Conservation (phyloP, 108 stramenopile genomes). For the Cyclostephanos tholiformis region DNA sequence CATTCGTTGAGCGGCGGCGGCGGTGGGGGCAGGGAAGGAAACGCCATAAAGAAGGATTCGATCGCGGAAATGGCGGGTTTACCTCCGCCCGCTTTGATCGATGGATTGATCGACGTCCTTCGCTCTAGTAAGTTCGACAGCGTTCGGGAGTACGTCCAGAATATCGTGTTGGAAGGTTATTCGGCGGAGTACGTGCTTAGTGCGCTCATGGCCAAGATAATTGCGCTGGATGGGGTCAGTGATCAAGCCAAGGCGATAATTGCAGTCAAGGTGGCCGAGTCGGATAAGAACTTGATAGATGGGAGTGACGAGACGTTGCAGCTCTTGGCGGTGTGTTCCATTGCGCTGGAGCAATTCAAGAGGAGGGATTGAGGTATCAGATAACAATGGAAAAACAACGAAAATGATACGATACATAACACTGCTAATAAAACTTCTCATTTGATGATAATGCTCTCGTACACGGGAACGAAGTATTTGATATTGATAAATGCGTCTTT, state of each 20-base stretch:
- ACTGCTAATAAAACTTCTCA: background rate
- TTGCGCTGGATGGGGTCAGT: slow-evolving; percentile 53
- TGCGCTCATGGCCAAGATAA: slow-evolving; percentile 59
- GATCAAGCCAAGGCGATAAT: slow-evolving; percentile 89
- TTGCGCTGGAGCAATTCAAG: slow-evolving; percentile 66
- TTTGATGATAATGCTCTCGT: slow-evolving; percentile 55
- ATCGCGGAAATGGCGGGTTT: slow-evolving; percentile 82
- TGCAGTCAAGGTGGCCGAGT: slow-evolving; percentile 86
- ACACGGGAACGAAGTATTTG: slow-evolving; percentile 77
- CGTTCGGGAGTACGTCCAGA: slow-evolving; percentile 76
- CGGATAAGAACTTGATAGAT: slow-evolving; percentile 92
- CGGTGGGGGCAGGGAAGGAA: no score
- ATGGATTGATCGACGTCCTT: slow-evolving; percentile 56
- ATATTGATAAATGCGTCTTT: slow-evolving; percentile 91
- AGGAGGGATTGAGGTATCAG: slow-evolving; percentile 18
- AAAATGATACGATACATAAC: background rate
- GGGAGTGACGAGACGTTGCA: slow-evolving; percentile 96
- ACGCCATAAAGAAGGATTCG: slow-evolving; percentile 51
- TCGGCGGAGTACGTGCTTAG: slow-evolving; percentile 77
- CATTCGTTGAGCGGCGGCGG: slow-evolving; percentile 74
- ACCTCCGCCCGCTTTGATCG: slow-evolving; percentile 66
- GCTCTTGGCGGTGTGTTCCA: slow-evolving; percentile 87
- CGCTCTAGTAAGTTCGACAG: slow-evolving; percentile 52
- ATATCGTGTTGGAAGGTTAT: slow-evolving; percentile 85
- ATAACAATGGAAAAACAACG: background rate